phyloP scores from a whole-genome alignment of 129 eudicot genomes.

The Mikania micrantha region DNA sequence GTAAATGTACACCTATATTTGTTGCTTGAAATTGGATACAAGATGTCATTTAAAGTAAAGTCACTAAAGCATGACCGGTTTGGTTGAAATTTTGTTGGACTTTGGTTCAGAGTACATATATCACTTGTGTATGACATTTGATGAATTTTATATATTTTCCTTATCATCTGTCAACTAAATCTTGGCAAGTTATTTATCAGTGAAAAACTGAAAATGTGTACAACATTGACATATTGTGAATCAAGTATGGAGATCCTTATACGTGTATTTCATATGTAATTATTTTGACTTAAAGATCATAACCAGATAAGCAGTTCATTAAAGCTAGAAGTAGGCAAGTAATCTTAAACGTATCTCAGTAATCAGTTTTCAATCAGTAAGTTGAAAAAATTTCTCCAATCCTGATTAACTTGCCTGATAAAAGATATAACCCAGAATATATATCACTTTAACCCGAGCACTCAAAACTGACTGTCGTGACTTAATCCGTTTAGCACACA shows the following conservation, averaged over 20 bases:
- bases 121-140: not conserved
- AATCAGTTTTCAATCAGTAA: not conserved
- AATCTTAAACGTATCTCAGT: not conserved
- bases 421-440: not conserved
- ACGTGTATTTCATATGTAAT: not conserved
- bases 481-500: not conserved
- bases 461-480: not conserved
- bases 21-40: too few species aligned
- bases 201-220: not conserved
- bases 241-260: not conserved
- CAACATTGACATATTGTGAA: not conserved
- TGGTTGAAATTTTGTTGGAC: not conserved
- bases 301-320: not conserved
- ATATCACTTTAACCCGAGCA: not conserved
- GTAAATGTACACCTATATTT: constrained; percentile 1
- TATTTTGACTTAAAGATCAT: not conserved
- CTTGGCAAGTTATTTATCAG: not conserved
- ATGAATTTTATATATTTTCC: not conserved
- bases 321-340: not conserved
- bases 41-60: not conserved
- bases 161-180: not conserved
- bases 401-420: not conserved
- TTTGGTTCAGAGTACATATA: not conserved
- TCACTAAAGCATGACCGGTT: not conserved
- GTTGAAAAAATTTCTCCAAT: not conserved